phyloP scores from a whole-genome alignment of 106 monocot genomes.

The Phalaenopsis equestris region DNA sequence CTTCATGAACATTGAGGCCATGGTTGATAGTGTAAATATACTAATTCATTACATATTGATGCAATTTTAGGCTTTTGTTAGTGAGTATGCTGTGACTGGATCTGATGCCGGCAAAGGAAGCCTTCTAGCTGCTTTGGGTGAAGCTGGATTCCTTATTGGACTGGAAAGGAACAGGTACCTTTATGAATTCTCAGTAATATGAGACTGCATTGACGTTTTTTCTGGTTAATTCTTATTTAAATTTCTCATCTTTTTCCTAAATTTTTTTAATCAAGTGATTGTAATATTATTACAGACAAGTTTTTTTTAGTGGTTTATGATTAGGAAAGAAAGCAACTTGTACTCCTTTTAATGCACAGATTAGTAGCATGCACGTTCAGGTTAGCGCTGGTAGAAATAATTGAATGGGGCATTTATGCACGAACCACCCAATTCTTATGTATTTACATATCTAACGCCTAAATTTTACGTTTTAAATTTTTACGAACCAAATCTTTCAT shows the following conservation, averaged over 20 bases:
- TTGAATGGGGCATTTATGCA: too few relatives aligned
- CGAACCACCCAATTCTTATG: too few relatives aligned
- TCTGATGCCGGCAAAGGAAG: constrained; percentile 88
- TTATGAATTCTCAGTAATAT: neutral
- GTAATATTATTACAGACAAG: neutral
- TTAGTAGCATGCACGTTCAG: too few relatives aligned
- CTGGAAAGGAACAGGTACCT: constrained; percentile 83
- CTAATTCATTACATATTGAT: neutral
- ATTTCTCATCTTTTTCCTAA: neutral
- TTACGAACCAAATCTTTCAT: too few relatives aligned
- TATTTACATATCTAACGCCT: too few relatives aligned
- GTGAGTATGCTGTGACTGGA: constrained; percentile 97
- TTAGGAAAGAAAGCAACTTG: neutral
- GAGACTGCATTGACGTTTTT: neutral
- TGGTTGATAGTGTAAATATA: neutral
- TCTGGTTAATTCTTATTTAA: neutral
- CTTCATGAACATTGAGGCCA: neutral
- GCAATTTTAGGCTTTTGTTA: constrained; percentile 74
- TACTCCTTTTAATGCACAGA: too few relatives aligned
- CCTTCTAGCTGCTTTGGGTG: constrained; percentile 75
- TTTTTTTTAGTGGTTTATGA: neutral
- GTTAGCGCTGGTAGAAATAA: too few relatives aligned
- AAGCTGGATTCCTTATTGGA: constrained; percentile 95
- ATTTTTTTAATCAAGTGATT: neutral
- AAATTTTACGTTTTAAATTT: too few relatives aligned